Evolutionary conservation across 2,329 filamentous ascomycete species (phyloP).

Genomic region (Peltaster fructicola): DNA sequence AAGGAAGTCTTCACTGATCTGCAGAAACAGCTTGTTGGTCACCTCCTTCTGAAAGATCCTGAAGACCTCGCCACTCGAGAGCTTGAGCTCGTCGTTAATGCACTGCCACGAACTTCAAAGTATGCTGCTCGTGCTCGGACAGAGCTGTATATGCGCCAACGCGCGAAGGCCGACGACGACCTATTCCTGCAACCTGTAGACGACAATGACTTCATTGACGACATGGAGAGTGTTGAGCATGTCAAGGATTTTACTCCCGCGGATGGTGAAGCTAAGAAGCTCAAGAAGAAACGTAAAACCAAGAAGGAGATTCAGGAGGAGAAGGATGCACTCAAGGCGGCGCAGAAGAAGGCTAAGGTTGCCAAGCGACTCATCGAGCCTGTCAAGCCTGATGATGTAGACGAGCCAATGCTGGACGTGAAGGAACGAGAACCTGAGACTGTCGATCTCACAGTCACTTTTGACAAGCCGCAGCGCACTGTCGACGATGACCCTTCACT

Average conservation of each 20-base stretch:
- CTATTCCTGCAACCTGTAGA: slow-evolving; percentile 45
- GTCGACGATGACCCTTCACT: slow-evolving; percentile 48
- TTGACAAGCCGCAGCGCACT: slow-evolving; percentile 41
- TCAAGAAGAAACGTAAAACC: slow-evolving; percentile 47
- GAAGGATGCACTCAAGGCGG: slow-evolving; percentile 38
- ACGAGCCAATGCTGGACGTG: slow-evolving; percentile 19
- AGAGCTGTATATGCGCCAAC: slow-evolving; percentile 54
- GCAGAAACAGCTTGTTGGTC: slow-evolving; percentile 29
- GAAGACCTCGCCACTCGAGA: slow-evolving; percentile 48
- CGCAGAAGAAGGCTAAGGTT: slow-evolving; percentile 15
- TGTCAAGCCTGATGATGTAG: background rate
- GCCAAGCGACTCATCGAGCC: slow-evolving; percentile 11
- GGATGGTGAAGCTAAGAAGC: slow-evolving; percentile 7
- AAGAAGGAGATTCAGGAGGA: slow-evolving; percentile 64
- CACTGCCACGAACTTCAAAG: slow-evolving; percentile 37
- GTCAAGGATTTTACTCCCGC: slow-evolving; percentile 3
- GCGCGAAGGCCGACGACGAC: slow-evolving; percentile 70
- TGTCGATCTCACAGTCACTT: slow-evolving; percentile 43
- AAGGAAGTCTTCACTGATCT: slow-evolving; percentile 30
- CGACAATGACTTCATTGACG: slow-evolving; percentile 25
- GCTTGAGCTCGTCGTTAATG: slow-evolving; percentile 35
- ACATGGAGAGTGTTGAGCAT: slow-evolving; percentile 13
- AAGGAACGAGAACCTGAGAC: slow-evolving; percentile 31
- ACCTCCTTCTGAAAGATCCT: slow-evolving; percentile 40
- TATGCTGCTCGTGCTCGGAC: slow-evolving; percentile 62